Evolutionary conservation across 148 eudicot genomes (phyloP).

Genomic region (Polygonum aviculare): DNA sequence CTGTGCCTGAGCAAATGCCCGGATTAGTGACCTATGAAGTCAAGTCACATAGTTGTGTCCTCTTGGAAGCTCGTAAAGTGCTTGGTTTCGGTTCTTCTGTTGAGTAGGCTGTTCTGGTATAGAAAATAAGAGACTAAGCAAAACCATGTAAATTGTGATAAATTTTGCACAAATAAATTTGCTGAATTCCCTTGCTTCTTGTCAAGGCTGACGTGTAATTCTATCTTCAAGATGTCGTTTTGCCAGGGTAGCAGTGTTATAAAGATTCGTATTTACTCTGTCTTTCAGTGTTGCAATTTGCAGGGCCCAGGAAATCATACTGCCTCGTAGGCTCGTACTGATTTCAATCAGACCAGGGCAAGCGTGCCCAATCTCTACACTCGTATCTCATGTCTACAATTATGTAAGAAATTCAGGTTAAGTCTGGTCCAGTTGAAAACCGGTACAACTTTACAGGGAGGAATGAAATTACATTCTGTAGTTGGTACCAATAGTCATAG

Average conservation of each 20-base stretch:
- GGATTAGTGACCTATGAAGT: slow-evolving; percentile 47
- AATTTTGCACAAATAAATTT: not conserved
- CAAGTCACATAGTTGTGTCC: slow-evolving; percentile 70
- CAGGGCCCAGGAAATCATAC: too few relatives aligned
- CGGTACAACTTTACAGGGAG: too few relatives aligned
- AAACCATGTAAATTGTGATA: not conserved
- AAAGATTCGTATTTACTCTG: not conserved
- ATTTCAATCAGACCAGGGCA: too few relatives aligned
- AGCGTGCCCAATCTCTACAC: too few relatives aligned
- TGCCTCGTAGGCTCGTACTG: too few relatives aligned
- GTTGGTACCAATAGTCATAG: too few relatives aligned
- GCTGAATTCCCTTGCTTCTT: not conserved
- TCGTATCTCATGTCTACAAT: too few relatives aligned
- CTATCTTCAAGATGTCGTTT: not conserved
- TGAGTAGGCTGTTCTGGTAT: not conserved
- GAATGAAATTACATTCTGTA: too few relatives aligned
- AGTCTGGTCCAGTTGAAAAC: too few relatives aligned
- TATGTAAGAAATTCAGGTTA: too few relatives aligned
- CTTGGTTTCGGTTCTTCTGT: not conserved
- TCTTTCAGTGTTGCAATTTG: too few relatives aligned
- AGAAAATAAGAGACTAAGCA: not conserved
- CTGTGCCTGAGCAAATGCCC: slow-evolving; percentile 41
- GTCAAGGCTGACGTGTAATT: not conserved
- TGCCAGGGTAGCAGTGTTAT: not conserved
- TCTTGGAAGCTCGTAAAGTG: slow-evolving; percentile 53